Base-by-base conservation (phyloP, 331 rosid genomes). In the Rosa hybrid region DNA sequence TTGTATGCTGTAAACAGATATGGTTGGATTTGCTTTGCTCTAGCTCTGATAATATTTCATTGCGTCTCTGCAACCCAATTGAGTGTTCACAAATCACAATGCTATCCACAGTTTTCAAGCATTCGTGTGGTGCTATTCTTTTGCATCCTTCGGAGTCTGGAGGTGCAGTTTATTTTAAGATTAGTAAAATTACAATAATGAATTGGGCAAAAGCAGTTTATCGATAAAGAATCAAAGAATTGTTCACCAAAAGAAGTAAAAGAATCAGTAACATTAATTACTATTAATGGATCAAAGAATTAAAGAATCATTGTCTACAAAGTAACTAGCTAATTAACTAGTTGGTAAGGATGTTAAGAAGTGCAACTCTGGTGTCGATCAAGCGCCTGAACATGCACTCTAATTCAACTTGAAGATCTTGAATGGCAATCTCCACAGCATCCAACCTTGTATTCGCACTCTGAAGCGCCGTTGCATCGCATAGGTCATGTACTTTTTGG, bases 351-450 rank as follows among this genome's bases (percentile, higher is more conserved):
- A 88, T 88, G 75, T 90, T 88, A 78, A 90, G 96, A 59, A 92
- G 93, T 50, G 91, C 86, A 69, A 88, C 94, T 69, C 92, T 89
- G 18, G 90, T 89, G 77, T 86, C 86, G 71, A 88, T 88, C 85
- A 90, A 88, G 73, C 91, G 88, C 74, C 97, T 89, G 18, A 85
- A 88, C 72, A 90, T 83, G 77, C 87, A 82, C 38, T 85, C 91
- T 45, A 92, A 72, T 78, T 89, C 92, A 73, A 67, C 80, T 72
- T 89, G 90, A 74, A 92, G 84, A 74, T 87, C 85, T 78, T 89
- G 84, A 4, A 90, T 78, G 3, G 91, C 86, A n/a, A 84, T 81
- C 21, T 82, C 83, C 39, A 86, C 90, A 25, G 94, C 90, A 46
- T 83, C 81, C 81, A 91, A 49, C 75, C 89, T 88, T 42, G 87